Evolutionary conservation across 2,329 filamentous ascomycete species (phyloP).

Genomic region (Calonectria honghensis): DNA sequence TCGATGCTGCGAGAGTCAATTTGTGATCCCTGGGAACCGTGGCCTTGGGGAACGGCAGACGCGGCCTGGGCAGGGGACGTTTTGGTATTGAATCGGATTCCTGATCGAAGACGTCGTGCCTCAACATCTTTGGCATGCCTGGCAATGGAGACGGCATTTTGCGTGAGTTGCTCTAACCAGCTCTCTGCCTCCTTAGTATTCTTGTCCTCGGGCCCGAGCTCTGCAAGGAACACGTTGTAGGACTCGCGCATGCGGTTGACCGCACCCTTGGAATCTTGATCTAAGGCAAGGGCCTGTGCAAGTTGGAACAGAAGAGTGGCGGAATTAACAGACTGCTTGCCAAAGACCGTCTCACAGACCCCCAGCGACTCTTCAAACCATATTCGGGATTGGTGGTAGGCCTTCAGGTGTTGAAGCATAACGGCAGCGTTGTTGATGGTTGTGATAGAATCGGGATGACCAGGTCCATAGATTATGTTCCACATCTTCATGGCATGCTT

Average conservation of each 20-base stretch:
- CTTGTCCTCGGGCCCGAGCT: slow-evolving; percentile 92
- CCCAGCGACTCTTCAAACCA: slow-evolving; percentile 97
- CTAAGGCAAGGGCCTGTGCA: slow-evolving; percentile 94
- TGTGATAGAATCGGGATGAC: slow-evolving; percentile 98
- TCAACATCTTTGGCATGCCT: slow-evolving; percentile 94
- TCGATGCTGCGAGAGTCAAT: slow-evolving; percentile 91
- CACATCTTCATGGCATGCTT: slow-evolving; percentile 95
- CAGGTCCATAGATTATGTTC: slow-evolving; percentile 96
- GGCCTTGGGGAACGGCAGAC: slow-evolving; percentile 59
- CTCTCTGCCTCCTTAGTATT: slow-evolving; percentile 98
- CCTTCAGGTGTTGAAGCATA: slow-evolving; percentile 97
- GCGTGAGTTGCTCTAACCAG: slow-evolving; percentile 96
- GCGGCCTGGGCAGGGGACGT: slow-evolving; percentile 53
- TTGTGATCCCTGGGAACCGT: slow-evolving; percentile 54
- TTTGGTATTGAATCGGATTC: slow-evolving; percentile 77
- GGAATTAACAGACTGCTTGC: slow-evolving; percentile 91
- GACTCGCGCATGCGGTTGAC: slow-evolving; percentile 96
- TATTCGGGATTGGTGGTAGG: slow-evolving; percentile 93
- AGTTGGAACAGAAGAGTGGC: slow-evolving; percentile 98
- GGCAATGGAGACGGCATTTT: slow-evolving; percentile 94
- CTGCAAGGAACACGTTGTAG: slow-evolving; percentile 93
- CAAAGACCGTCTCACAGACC: slow-evolving; percentile 92
- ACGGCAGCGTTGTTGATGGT: slow-evolving; percentile 99
- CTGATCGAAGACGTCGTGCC: slow-evolving; percentile 81
- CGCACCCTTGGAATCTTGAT: slow-evolving; percentile 93